Evolutionary conservation across 176 grass and related monocot species (phyloP).

Genomic region (Juncus inflexus): DNA sequence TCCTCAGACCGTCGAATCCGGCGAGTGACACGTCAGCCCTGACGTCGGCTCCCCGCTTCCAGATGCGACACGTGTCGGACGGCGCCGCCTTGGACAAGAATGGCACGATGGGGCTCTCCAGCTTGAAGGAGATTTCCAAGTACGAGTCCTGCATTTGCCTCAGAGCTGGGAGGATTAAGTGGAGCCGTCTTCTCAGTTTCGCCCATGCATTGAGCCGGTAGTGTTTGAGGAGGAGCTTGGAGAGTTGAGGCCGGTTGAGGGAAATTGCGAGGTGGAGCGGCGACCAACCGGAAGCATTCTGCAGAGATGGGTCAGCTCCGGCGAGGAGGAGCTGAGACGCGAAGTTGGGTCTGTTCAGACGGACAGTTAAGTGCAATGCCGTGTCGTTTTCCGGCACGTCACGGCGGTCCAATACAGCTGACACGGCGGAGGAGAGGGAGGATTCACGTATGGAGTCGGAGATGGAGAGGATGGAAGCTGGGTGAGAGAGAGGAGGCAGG

Average conservation of each 20-base stretch:
- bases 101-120: conserved; percentile 87
- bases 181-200: conserved; percentile 71
- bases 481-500: conserved; percentile 66
- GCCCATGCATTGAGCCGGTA: conserved; percentile 73
- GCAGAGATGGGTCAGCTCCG: conserved; percentile 85
- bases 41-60: conserved; percentile 75
- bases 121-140: conserved; percentile 80
- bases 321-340: conserved; percentile 39
- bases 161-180: conserved; percentile 57
- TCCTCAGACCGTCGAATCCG: conserved; percentile 81
- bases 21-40: conserved; percentile 87
- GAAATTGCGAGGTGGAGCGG: conserved; percentile 87
- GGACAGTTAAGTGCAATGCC: conserved; percentile 69
- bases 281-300: conserved; percentile 86
- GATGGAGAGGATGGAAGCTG: conserved; percentile 45
- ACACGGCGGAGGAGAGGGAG: conserved; percentile 44
- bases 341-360: conserved; percentile 43
- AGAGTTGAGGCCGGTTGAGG: conserved; percentile 44
- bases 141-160: conserved; percentile 78
- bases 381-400: conserved; percentile 75
- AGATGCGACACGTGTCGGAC: conserved; percentile 89
- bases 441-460: conserved; percentile 53
- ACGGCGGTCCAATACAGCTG: conserved; percentile 59
- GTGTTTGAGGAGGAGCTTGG: conserved; percentile 65
- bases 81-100: conserved; percentile 76